Evolutionary conservation across 108 stramenopile genomes (phyloP), one percentile per base, ranked within the genome.

Genomic region (Cyclotella distinguenda): DNA sequence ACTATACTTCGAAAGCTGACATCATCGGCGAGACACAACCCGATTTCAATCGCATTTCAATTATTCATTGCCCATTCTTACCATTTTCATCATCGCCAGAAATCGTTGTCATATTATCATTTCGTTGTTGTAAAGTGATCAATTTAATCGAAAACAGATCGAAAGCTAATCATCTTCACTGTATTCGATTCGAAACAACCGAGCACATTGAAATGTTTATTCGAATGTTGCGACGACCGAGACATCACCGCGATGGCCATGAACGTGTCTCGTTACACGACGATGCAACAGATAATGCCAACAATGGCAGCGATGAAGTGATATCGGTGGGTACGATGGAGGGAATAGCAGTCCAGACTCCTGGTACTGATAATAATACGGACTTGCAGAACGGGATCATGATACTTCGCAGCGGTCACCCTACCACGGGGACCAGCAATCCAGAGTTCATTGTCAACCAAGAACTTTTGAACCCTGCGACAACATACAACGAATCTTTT

Each of bases 211-310:
- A 33, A 53, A 60, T 64, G 63, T 64, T 64, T 40, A 38, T 40
- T 51, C 43, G 60, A 61, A 54, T 70, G 50, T 70, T 70, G 13
- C 26, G 60, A 40, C 59, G 55, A 4, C 30, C 51, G 21, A 43
- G 19, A 21, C 13, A 27, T 13, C 54, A 58, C 51, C 68, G 45
- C 51, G 58, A 50, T 34, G 58, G 46, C 11, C 68, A 68, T 27
- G 69, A 70, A 34, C 69, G 59, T 34, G 32, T 70, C 54, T 59
- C 58, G 1, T 58, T 51, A 15, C 51, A 70, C 13, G 69, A 70
- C 13, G 55, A 66, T 19, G n/a, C n/a, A n/a, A 36, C 26, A 19
- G 27, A 31, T 39, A 27, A 23, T 25, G 52, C 21, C 9, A 31
- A 33, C 39, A 18, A 31, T 39, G 26, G 27, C 57, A 40, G 31